These are phyloP conservation scores for Pythium phragmitis DNA, from an alignment of 352 stramenopile genomes.

Conservation along the genomic window DNA sequence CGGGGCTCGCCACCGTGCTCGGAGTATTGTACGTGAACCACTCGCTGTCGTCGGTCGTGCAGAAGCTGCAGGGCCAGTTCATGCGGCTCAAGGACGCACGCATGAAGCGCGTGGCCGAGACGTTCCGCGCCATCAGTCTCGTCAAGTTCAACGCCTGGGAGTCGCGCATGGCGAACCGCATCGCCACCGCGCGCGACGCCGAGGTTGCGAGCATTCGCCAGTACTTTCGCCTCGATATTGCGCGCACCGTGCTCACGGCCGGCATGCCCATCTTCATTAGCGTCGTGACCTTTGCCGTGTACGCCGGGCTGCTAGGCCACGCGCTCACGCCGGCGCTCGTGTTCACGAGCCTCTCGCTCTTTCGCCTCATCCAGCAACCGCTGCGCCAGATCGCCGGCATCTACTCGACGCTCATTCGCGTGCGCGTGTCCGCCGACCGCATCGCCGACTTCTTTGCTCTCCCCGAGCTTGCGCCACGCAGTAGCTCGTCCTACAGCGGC, in stretches of 20 bases:
- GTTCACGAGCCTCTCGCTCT: conserved; percentile 57
- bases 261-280: conserved; percentile 47
- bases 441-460: neutral
- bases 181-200: conserved; percentile 23
- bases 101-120: conserved; percentile 45
- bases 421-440: conserved; percentile 9
- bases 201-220: conserved; percentile 13
- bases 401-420: conserved; percentile 71
- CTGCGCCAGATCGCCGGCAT: conserved; percentile 42
- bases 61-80: conserved; percentile 7
- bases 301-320: conserved; percentile 55
- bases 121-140: conserved; percentile 76
- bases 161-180: conserved; percentile 70
- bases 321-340: conserved; percentile 74
- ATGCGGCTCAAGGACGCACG: conserved; percentile 31
- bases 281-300: conserved; percentile 40
- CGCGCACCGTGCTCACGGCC: conserved; percentile 9
- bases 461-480: neutral
- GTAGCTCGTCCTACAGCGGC: neutral
- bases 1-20: conserved; percentile 41
- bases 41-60: conserved; percentile 33
- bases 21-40: conserved; percentile 43
- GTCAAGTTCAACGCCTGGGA: conserved; percentile 94
- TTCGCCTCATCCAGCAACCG: conserved; percentile 71
- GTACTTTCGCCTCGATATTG: neutral